A percentile compares a stretch with the other conserved stretches of the same genome.
These are phyloP conservation scores for Acanthamoeba lenticulata DNA, from an alignment of 208 protist genomes.

Conservation along the genomic window DNA sequence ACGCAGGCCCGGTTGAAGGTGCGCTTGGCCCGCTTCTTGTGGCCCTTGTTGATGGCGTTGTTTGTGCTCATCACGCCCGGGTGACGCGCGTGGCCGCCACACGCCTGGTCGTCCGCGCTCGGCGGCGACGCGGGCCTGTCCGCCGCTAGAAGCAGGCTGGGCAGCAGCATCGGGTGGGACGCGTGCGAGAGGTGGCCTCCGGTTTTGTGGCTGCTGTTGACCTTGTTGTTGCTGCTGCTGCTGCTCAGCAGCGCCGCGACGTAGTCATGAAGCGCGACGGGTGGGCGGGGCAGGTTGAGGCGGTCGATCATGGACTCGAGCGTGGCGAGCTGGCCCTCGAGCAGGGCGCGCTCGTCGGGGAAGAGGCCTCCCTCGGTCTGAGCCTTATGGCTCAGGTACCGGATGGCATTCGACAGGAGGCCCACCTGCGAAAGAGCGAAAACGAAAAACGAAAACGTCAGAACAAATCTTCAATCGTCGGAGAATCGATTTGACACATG, in stretches of 20 bases:
- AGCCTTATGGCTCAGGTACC: neutral
- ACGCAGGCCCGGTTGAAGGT: conserved; percentile 21
- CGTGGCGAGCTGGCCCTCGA: neutral
- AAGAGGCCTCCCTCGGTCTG: neutral
- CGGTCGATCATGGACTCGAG: neutral
- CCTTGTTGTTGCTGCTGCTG: no score
- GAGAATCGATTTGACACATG: no score
- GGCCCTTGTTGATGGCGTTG: no score
- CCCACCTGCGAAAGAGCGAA: neutral
- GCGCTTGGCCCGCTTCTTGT: conserved; percentile 14
- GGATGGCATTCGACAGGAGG: neutral
- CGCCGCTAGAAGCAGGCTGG: neutral
- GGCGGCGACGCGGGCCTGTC: neutral
- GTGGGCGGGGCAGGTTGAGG: neutral
- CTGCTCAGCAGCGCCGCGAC: no score
- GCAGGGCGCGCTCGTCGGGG: neutral
- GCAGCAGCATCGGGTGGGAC: no score
- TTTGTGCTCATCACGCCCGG: neutral
- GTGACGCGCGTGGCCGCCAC: neutral
- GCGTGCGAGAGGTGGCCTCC: no score
- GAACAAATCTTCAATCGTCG: no score
- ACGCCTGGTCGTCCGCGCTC: neutral
- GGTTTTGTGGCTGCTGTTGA: no score
- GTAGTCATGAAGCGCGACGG: neutral
- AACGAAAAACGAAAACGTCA: no score